Conservation (phyloP, 176 grass and related monocot genomes). For the Oryza australiensis region DNA sequence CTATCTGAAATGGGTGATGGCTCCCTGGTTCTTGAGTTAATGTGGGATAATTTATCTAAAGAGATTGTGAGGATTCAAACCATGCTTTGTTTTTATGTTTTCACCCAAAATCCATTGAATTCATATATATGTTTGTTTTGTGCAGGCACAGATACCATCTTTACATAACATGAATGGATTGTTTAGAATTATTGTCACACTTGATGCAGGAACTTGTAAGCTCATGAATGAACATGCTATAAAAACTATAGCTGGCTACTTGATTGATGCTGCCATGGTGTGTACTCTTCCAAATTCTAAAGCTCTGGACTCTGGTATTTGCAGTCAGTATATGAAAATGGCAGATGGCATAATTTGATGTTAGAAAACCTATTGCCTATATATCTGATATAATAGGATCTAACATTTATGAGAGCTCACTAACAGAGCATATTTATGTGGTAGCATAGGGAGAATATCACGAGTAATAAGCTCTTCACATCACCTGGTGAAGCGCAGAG, state of each 20-base stretch:
- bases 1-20: constrained; percentile 85
- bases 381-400: not conserved
- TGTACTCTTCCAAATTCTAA: constrained; percentile 33
- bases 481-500: not conserved
- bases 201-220: constrained; percentile 64
- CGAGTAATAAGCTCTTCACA: not conserved
- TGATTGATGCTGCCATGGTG: constrained; percentile 75
- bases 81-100: not conserved
- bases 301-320: constrained; percentile 10
- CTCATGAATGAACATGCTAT: constrained; percentile 53
- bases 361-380: not conserved
- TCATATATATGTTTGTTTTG: constrained; percentile 19
- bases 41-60: constrained; percentile 59
- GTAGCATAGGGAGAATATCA: not conserved
- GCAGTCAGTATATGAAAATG: constrained; percentile 8
- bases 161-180: constrained; percentile 66
- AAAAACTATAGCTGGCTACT: constrained; percentile 65
- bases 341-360: not conserved
- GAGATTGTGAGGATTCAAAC: constrained; percentile 55
- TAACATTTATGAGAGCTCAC: not conserved
- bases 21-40: constrained; percentile 69
- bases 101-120: constrained; percentile 22
- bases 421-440: constrained; percentile 20
- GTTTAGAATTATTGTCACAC: constrained; percentile 68
- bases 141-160: constrained; percentile 53